Evolutionary conservation across 2,329 filamentous ascomycete species (phyloP).

Genomic region (Sclerotinia borealis): DNA sequence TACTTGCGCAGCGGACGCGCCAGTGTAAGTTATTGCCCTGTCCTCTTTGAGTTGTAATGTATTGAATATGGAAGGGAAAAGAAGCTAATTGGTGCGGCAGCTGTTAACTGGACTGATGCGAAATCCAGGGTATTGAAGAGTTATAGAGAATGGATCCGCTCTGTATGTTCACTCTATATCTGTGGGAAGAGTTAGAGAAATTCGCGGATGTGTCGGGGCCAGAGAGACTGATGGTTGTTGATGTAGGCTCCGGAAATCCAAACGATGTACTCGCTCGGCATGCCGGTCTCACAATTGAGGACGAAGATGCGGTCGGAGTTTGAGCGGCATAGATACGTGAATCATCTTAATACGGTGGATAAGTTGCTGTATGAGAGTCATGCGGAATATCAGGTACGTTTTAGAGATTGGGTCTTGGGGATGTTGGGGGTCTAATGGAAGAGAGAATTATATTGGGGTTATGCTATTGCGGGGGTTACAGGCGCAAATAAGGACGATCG

Average conservation of each 20-base stretch:
- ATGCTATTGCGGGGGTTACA: neutral
- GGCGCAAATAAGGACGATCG: neutral
- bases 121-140: conserved; percentile 78
- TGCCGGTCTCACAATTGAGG: conserved; percentile 80
- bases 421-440: neutral
- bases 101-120: conserved; percentile 83
- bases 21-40: conserved; percentile 54
- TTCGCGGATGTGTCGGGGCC: neutral
- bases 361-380: conserved; percentile 87
- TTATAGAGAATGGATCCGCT: conserved; percentile 94
- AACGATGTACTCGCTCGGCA: conserved; percentile 89
- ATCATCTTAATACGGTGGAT: conserved; percentile 81
- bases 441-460: neutral
- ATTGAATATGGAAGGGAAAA: conserved; percentile 13
- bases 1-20: conserved; percentile 76
- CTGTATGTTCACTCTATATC: conserved; percentile 54
- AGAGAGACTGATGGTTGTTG: neutral
- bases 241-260: conserved; percentile 89
- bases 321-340: conserved; percentile 89
- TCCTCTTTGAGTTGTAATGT: neutral
- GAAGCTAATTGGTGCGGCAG: conserved; percentile 57
- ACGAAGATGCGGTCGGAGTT: conserved; percentile 96
- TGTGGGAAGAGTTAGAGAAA: neutral
- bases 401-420: neutral
- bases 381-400: conserved; percentile 80